These are phyloP conservation scores for Talaromyces sp. DNA, from an alignment of 2,329 filamentous ascomycete species.

Conservation along the genomic window DNA sequence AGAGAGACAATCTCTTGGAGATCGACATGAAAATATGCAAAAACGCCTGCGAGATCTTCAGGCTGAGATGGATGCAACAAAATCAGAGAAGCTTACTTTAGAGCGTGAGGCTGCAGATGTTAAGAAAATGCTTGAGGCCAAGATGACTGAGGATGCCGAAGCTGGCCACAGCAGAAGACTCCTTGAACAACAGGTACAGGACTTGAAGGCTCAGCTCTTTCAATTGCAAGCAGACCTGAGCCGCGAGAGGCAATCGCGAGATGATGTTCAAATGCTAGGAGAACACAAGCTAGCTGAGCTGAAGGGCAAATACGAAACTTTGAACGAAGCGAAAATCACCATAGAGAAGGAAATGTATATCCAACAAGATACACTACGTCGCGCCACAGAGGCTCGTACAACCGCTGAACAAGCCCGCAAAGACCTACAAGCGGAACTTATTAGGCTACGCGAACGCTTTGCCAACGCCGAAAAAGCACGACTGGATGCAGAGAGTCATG, in stretches of 20 bases:
- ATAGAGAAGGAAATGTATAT: slow-evolving; percentile 98
- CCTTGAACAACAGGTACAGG: slow-evolving; percentile 80
- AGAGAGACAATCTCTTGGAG: slow-evolving; percentile 67
- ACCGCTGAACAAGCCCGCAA: slow-evolving; percentile 83
- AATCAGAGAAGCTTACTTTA: slow-evolving; percentile 75
- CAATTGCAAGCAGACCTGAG: slow-evolving; percentile 84
- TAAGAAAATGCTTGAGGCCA: slow-evolving; percentile 78
- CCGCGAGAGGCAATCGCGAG: slow-evolving; percentile 84
- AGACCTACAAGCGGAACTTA: slow-evolving; percentile 81
- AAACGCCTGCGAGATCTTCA: slow-evolving; percentile 76
- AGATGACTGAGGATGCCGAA: slow-evolving; percentile 84
- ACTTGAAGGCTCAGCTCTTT: slow-evolving; percentile 81
- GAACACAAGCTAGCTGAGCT: slow-evolving; percentile 83
- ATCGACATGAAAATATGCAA: slow-evolving; percentile 76
- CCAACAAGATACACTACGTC: slow-evolving; percentile 84
- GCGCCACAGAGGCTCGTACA: slow-evolving; percentile 75
- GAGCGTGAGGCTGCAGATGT: slow-evolving; percentile 87
- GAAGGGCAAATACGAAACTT: slow-evolving; percentile 76
- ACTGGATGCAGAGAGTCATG: slow-evolving; percentile 72
- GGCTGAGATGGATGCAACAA: slow-evolving; percentile 82
- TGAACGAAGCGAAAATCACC: slow-evolving; percentile 93
- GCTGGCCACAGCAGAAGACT: slow-evolving; percentile 76
- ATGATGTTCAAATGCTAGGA: slow-evolving; percentile 85
- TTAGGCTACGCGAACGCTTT: slow-evolving; percentile 76
- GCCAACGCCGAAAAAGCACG: slow-evolving; percentile 81